Evolutionary conservation across 2,329 filamentous ascomycete species (phyloP).

Genomic region (Alternaria novae-zelandiae): DNA sequence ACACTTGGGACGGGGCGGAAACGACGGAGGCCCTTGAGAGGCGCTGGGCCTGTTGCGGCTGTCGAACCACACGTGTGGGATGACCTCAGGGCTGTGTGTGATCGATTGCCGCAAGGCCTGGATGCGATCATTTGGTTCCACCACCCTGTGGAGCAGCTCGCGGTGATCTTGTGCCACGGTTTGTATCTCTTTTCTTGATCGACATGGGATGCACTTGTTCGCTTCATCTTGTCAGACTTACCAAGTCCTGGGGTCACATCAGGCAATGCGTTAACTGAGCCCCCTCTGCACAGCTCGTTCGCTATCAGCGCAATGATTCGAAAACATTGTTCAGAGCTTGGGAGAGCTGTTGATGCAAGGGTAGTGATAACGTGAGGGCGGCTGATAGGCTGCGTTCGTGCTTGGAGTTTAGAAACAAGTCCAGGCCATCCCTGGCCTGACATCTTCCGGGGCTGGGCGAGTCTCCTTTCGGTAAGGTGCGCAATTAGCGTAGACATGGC

Average conservation of each 20-base stretch:
- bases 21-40: conserved; percentile 1
- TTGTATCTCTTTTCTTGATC: neutral
- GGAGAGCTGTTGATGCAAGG: conserved; percentile 8
- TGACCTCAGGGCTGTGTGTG: conserved; percentile 11
- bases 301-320: conserved; percentile 20
- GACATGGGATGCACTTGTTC: neutral
- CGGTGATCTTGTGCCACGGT: neutral
- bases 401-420: conserved; percentile 5
- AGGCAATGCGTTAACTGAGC: neutral
- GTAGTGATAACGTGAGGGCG: conserved; percentile 21
- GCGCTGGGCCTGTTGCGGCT: conserved; percentile 20
- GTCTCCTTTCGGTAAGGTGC: conserved; percentile 2
- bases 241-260: neutral
- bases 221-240: neutral
- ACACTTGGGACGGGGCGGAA: conserved; percentile 8
- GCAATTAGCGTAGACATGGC: conserved; percentile 2
- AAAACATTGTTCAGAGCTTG: conserved; percentile 15
- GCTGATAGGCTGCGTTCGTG: conserved; percentile 21
- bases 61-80: conserved; percentile 40
- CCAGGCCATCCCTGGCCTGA: conserved; percentile 5
- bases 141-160: neutral
- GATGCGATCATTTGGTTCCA: neutral
- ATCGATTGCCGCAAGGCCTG: neutral
- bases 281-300: neutral
- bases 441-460: neutral